Percentiles rank a stretch among this genome's conserved stretches.
Evolutionary conservation across 192 early-diverging fungal species (phyloP).

Genomic region (Coemansia sp.): DNA sequence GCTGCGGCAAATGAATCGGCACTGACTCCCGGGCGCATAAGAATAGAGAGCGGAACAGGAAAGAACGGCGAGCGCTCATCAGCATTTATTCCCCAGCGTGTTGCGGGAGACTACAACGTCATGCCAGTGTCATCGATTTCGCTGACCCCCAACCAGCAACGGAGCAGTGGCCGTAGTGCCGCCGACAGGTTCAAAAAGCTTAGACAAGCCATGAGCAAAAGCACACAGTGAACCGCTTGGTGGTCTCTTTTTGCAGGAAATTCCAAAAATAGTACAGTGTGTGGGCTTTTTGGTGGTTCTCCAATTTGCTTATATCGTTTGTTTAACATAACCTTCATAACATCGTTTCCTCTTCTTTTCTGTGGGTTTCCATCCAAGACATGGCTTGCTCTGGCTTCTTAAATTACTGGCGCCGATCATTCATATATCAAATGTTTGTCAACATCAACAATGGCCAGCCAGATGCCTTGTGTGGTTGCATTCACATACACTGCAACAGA

Average conservation of each 20-base stretch:
- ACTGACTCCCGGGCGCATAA: conserved; percentile 21
- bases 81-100: conserved; percentile 43
- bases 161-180: conserved; percentile 11
- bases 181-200: conserved; percentile 35
- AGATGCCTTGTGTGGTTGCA: no score
- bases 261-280: no score
- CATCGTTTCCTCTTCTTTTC: neutral
- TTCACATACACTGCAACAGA: no score
- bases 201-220: conserved; percentile 37
- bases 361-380: no score
- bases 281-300: no score
- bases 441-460: neutral
- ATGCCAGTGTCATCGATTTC: conserved; percentile 46
- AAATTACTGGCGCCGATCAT: neutral
- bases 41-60: conserved; percentile 26
- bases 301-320: neutral
- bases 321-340: neutral
- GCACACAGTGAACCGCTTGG: neutral
- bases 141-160: conserved; percentile 12
- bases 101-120: conserved; percentile 42
- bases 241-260: no score
- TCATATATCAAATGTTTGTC: neutral
- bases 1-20: neutral
- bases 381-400: neutral
- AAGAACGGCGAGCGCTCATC: conserved; percentile 28